Base-by-base conservation (phyloP, 2,329 filamentous ascomycete genomes). In the Phaeosphaeria sp. region DNA sequence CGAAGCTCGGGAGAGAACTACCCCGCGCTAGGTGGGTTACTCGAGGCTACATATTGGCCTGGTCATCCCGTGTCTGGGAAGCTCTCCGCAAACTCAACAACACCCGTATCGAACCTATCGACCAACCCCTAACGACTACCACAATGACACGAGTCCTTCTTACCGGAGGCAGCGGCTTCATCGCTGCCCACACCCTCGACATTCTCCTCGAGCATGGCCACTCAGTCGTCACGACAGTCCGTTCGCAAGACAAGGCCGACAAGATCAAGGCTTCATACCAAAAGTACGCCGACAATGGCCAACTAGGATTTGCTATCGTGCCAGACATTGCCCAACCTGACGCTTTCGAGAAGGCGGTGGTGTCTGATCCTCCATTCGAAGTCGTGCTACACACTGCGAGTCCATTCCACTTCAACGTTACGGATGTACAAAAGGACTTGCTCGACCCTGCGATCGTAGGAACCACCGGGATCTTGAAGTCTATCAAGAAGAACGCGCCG, bases 321-420 rank as follows among this genome's bases (percentile, higher is more conserved):
- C 83, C 87, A 49, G 90, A 96, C 64, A 88, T 96, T 63, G 88
- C 89, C 0, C 72, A 87, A 60, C 83, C 87, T 21, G 85, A 85
- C 18, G 91, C 90, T 22, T 96, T 95, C 63, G 81, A 83, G 60
- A 69, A 82, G 74, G 86, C 84, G 17, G 82, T 88, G 48, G 80
- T 86, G 61, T 87, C 85, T 17, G 80, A 85, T 53, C 86, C 86
- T 17, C 85, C 87, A 0, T 91, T 94, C 61, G 88, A 91, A 67
- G 88, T 85, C 46, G 89, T 94, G 49, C 63, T 79, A 18, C 77
- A 79, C 54, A 79, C 77, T 17, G 76, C 77, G 1, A 75, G 72
- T 33, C 91, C 91, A 0, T 93, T 91, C 79, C 88, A 91, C 67
- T 85, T 88, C 72, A 89, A 89, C 33, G 87, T 95, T 54, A 87